phyloP scores from a whole-genome alignment of 129 eudicot species.

The Arctium lappa region DNA sequence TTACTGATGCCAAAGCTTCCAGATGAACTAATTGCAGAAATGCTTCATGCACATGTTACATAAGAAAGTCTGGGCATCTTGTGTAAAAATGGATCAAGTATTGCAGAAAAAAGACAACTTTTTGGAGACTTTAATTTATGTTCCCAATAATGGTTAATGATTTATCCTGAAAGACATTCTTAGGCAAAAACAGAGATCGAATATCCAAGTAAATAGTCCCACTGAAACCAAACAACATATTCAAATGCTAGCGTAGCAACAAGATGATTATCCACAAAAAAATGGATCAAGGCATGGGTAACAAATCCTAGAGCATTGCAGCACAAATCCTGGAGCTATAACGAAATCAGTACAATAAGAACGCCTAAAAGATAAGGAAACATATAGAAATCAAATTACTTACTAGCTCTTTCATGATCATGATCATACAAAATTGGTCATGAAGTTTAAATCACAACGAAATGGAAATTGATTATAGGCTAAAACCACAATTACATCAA shows the following conservation, averaged over 20 bases:
- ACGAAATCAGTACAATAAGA: neutral
- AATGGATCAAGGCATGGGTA: neutral
- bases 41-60: neutral
- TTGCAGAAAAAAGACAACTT: neutral
- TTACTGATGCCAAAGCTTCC: neutral
- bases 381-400: neutral
- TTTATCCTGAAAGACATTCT: neutral
- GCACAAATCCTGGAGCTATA: too few species aligned
- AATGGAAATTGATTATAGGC: neutral
- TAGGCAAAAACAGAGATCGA: neutral
- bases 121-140: neutral
- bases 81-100: neutral
- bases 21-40: neutral
- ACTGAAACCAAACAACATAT: neutral
- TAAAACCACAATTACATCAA: neutral
- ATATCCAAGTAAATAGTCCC: neutral
- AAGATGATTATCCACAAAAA: neutral
- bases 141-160: neutral
- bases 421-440: neutral
- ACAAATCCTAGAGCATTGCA: neutral
- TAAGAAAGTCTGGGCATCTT: neutral
- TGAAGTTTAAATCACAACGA: neutral
- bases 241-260: neutral
- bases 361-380: neutral
- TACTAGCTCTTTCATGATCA: neutral